Evolutionary conservation across 805 yeast species (phyloP), one percentile per base, ranked within the genome.

Genomic region (Yarrowia hollandica): DNA sequence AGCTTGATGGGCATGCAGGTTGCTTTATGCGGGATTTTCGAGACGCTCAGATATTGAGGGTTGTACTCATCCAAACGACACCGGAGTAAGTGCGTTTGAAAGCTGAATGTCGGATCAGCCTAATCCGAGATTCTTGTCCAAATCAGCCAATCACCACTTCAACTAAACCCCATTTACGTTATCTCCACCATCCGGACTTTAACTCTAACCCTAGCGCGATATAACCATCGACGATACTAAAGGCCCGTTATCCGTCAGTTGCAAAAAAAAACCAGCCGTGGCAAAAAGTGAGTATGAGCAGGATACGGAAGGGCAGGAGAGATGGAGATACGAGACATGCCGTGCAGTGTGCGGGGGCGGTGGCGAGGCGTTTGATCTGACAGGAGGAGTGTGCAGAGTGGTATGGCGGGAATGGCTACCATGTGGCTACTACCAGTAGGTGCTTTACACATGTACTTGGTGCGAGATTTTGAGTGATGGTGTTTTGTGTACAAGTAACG

Each of bases 171-270:
- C 2, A 15, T 6, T 22, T 12, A 15, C 2, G 23, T 25, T 41
- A 41, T 41, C 48, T 41, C 46, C 33, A 25, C 26, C 46, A 14
- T 12, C 12, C 48, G 48, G 48, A 41, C 48, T 41, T 41, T 41
- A 41, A 41, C 48, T 41, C 48, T 41, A 41, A 41, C 48, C 16
- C 48, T 41, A 41, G 33, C 15, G 46, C 21, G 48, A 41, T 41
- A 26, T 26, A 25, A 41, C 48, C 48, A 23, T 41, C 48, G 48
- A 41, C 48, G 48, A 41, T 41, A 41, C 48, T 25, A 41, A 26
- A 41, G 33, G 48, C 33, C 48, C 23, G 16, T 41, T 26, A 25
- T 41, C 33, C 48, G 48, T 41, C 48, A 9, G 3, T 41, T 41
- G 31, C 11, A n/a, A n/a, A n/a, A n/a, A n/a, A n/a, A 41, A 31